Evolutionary conservation across 192 early-diverging fungal genomes (phyloP).

Genomic region (Umbelopsis vinacea): DNA sequence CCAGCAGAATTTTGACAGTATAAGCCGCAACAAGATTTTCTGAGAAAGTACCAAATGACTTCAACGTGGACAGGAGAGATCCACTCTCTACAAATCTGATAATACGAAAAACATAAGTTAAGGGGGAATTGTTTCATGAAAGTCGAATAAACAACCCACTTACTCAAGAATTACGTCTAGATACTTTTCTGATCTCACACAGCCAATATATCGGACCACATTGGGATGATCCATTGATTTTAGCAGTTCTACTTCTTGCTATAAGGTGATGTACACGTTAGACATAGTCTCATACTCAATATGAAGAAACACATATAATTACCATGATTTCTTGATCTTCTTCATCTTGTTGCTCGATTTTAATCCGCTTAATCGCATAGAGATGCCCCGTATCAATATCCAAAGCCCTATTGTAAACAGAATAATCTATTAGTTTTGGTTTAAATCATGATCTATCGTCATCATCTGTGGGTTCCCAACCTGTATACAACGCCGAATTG

Average conservation of each 20-base stretch:
- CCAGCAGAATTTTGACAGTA: conserved; percentile 86
- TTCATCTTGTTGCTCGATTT: conserved; percentile 59
- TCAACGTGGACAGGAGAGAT: conserved; percentile 81
- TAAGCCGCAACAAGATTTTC: conserved; percentile 90
- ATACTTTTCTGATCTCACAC: conserved; percentile 68
- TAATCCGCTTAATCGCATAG: conserved; percentile 87
- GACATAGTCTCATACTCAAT: no score
- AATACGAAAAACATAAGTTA: neutral
- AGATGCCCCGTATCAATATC: conserved; percentile 79
- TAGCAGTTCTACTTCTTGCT: conserved; percentile 83
- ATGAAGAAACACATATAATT: neutral
- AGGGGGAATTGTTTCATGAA: no score
- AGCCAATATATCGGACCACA: conserved; percentile 85
- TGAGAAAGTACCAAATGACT: conserved; percentile 89
- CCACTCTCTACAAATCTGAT: conserved; percentile 84
- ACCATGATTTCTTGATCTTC: conserved; percentile 75
- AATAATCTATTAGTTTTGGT: neutral
- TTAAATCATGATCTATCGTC: neutral
- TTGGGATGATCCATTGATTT: conserved; percentile 78
- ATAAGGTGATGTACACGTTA: neutral
- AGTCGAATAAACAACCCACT: neutral
- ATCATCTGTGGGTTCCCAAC: conserved; percentile 35
- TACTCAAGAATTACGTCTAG: conserved; percentile 87
- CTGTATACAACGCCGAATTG: conserved; percentile 90
- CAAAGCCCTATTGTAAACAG: conserved; percentile 54